Evolutionary conservation across 257 asterid genomes (phyloP).

Genomic region (Penstemon davidsonii): DNA sequence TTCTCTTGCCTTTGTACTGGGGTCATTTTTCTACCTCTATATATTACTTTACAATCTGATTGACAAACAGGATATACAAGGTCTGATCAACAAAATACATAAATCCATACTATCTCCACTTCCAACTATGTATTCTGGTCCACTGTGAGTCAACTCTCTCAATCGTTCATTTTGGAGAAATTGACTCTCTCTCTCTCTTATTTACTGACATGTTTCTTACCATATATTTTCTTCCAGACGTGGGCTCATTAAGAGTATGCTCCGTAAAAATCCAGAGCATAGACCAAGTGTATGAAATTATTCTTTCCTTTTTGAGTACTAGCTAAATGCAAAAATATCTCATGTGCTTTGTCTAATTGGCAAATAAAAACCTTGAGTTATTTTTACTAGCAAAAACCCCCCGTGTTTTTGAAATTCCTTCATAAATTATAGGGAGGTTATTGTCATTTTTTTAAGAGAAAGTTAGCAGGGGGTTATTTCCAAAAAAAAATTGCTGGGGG

Average conservation of each 20-base stretch:
- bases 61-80: constrained; percentile 87
- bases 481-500: too few species aligned
- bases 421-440: too few species aligned
- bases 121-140: constrained; percentile 80
- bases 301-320: not conserved
- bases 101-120: constrained; percentile 88
- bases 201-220: constrained; percentile 22
- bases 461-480: too few species aligned
- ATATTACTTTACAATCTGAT: constrained; percentile 4
- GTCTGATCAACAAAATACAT: constrained; percentile 89
- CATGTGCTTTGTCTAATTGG: too few species aligned
- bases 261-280: constrained; percentile 83
- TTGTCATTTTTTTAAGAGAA: too few species aligned
- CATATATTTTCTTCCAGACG: constrained; percentile 52
- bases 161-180: constrained; percentile 1
- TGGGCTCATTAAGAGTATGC: constrained; percentile 92
- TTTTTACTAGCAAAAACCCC: too few species aligned
- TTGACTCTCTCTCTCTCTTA: not conserved
- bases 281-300: constrained; percentile 76
- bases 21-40: not conserved
- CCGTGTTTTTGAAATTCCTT: too few species aligned
- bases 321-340: too few species aligned
- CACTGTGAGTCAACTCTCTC: constrained; percentile 67
- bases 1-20: constrained; percentile 6
- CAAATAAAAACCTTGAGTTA: too few species aligned